phyloP scores from a whole-genome alignment of 1,139 yeast species.

The Blastobotrys arbuscula region DNA sequence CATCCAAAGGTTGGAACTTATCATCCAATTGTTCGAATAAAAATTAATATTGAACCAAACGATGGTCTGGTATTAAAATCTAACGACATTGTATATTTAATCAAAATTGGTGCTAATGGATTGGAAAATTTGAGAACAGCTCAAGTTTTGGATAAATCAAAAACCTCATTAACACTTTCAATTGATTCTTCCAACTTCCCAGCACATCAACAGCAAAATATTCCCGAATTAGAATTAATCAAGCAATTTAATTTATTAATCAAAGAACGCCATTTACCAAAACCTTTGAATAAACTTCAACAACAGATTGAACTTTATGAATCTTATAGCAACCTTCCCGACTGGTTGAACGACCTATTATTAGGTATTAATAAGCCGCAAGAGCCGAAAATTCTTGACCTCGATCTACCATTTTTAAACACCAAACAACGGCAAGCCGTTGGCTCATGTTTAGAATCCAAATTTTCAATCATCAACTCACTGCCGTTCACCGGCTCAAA shows the following conservation, averaged over 20 bases:
- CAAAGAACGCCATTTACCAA: background rate
- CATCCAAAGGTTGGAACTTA: conserved; percentile 26
- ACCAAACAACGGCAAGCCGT: background rate
- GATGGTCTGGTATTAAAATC: conserved; percentile 8
- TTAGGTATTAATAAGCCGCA: background rate
- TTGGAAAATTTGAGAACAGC: conserved; percentile 2
- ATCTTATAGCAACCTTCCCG: conserved; percentile 23
- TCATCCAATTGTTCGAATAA: conserved; percentile 26
- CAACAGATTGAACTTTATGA: background rate
- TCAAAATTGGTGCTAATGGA: background rate
- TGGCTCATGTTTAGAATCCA: background rate
- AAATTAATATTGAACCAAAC: conserved; percentile 27
- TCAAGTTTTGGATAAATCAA: background rate
- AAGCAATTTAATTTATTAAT: conserved; percentile 4
- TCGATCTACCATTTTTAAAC: background rate
- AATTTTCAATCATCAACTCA: background rate
- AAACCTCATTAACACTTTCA: background rate
- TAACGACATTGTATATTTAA: conserved; percentile 4
- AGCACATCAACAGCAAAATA: conserved; percentile 5
- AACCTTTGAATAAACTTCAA: background rate
- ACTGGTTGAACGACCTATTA: conserved; percentile 36
- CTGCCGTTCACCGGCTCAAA: conserved; percentile 1
- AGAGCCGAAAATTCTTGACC: background rate
- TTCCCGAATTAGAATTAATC: background rate
- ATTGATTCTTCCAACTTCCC: conserved; percentile 7